Base-by-base conservation (phyloP, 2,329 filamentous ascomycete species). In the Fusarium mundagurra region DNA sequence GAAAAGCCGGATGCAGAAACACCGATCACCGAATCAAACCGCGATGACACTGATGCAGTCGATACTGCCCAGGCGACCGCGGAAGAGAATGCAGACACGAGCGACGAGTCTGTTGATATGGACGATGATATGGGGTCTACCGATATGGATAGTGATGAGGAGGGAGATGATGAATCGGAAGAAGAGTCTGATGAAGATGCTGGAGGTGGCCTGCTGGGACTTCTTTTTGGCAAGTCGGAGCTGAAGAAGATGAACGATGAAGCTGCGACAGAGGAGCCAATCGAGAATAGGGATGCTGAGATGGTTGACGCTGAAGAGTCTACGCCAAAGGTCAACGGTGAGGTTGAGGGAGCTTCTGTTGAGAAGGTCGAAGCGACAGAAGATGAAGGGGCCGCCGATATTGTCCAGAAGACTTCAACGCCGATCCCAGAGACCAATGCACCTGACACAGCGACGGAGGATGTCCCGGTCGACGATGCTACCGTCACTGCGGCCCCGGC, bases 41-140 rank as follows among this genome's bases (percentile, higher is more conserved):
- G 60, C 4, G 78, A 77, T 36, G 78, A 80, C 16, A 77, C 74
- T 10, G 74, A 76, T 44, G 75, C 59, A 24, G 53, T 71, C 9
- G 77, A 76, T 27, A 76, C 68, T 12, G 68, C 73, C 4, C 74
- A 71, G 48, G 76, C 65, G 2, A 78, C 76, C 6, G 79, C 65
- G 3, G 77, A 76, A 4, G 79, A 78, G 38, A 76, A 74, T 33
- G 71, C 58, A 48, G 89, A 90, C 14, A 90, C 87, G 8, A 89
- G 87, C 48, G 91, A 92, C 72, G 90, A 92, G 78, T 92, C 91
- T 4, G 84, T 92, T 29, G 90, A 92, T 75, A 92, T 92, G 90
- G 90, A 92, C 72, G 90, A 92, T 67, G 90, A 92, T 64, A 82
- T 91, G 74, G 89, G 88, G 6, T 90, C 89, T 7, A 89, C 87